phyloP scores from a whole-genome alignment of 2,329 filamentous ascomycete species.

The Zalaria sp. region DNA sequence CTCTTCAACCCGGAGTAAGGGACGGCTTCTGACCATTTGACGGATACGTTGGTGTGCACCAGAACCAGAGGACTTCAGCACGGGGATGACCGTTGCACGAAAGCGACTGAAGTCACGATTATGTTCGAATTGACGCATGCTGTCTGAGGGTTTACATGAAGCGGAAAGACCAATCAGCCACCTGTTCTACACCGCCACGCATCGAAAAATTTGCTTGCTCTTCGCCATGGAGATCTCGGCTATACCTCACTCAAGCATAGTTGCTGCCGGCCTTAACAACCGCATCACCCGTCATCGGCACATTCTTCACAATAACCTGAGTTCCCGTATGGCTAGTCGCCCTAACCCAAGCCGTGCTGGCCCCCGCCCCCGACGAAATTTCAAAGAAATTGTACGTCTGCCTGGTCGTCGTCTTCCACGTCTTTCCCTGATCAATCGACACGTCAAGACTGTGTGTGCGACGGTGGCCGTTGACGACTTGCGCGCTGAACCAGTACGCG shows the following conservation, averaged over 20 bases:
- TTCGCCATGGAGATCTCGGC: no score
- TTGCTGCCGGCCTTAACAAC: conserved; percentile 9
- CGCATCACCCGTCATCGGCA: conserved; percentile 8
- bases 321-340: conserved; percentile 7
- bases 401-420: conserved; percentile 8
- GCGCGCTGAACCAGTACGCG: conserved; percentile 12
- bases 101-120: no score
- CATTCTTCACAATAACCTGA: conserved; percentile 6
- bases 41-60: no score
- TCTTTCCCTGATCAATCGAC: conserved; percentile 9
- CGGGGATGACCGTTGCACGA: no score
- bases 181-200: no score
- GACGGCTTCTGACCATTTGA: no score
- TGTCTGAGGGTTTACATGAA: no score
- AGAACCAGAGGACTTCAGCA: no score
- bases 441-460: conserved; percentile 11
- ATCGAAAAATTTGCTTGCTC: no score
- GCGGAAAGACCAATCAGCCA: no score
- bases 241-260: conserved; percentile 3
- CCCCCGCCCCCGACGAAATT: conserved; percentile 4
- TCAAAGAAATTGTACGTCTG: conserved; percentile 13
- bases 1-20: conserved; percentile 29
- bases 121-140: no score
- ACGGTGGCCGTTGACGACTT: conserved; percentile 10
- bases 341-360: conserved; percentile 9